Conservation (phyloP, 257 asterid species). For the Solanum pinnatisectum region DNA sequence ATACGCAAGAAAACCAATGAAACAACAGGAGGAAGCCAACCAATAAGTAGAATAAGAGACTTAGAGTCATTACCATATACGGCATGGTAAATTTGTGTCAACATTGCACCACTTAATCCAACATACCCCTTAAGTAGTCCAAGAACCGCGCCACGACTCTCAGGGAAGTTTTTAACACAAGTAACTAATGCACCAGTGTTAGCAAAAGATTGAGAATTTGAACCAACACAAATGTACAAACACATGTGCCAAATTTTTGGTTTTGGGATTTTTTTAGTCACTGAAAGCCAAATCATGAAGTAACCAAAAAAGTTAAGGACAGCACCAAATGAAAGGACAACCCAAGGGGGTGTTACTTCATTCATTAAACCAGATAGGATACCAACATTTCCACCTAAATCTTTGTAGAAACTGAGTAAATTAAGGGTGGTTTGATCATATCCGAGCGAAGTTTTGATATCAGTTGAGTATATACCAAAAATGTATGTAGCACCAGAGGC, state of each 20-base stretch:
- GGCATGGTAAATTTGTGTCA: slow-evolving; percentile 37
- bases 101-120: slow-evolving; percentile 49
- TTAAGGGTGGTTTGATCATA: slow-evolving; percentile 1
- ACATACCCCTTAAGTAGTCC: slow-evolving; percentile 49
- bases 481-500: neutral
- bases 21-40: slow-evolving; percentile 49
- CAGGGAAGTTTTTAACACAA: slow-evolving; percentile 1
- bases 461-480: neutral
- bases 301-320: neutral
- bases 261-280: neutral
- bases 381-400: neutral
- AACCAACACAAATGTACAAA: slow-evolving; percentile 1
- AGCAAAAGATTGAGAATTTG: slow-evolving; percentile 1
- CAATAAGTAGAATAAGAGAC: slow-evolving; percentile 37
- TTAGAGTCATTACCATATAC: slow-evolving; percentile 23
- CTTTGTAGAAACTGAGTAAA: neutral
- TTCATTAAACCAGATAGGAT: neutral
- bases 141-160: slow-evolving; percentile 42
- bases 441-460: neutral
- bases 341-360: neutral
- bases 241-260: slow-evolving; percentile 1
- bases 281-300: neutral
- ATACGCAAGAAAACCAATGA: slow-evolving; percentile 38
- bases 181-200: neutral
- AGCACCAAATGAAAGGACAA: neutral